Conservation (phyloP, 1,139 yeast genomes). For the Meyerozyma sp. region DNA sequence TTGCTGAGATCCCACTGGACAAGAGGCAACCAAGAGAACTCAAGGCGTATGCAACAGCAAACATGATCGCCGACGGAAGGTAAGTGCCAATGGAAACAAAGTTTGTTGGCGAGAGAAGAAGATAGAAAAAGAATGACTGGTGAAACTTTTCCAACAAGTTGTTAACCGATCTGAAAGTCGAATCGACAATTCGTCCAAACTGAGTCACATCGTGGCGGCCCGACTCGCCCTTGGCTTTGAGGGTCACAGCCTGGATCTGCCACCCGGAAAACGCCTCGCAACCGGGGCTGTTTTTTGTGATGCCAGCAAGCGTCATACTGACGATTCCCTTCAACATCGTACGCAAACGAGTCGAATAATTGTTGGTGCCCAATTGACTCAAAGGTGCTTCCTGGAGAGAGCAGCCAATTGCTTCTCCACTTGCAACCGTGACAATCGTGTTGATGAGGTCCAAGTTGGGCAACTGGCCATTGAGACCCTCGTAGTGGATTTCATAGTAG, state of each 20-base stretch:
- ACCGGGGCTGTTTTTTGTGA: constrained; percentile 52
- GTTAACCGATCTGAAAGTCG: constrained; percentile 82
- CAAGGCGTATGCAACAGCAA: constrained; percentile 66
- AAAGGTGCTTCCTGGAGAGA: constrained; percentile 58
- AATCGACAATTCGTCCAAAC: constrained; percentile 86
- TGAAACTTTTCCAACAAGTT: constrained; percentile 93
- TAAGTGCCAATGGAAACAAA: constrained; percentile 95
- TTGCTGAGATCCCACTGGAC: constrained; percentile 30
- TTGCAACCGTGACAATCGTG: constrained; percentile 65
- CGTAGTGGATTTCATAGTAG: constrained; percentile 69
- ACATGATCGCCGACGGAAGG: constrained; percentile 75
- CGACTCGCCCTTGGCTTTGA: constrained; percentile 56
- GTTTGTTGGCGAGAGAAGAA: constrained; percentile 67
- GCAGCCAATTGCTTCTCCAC: constrained; percentile 69
- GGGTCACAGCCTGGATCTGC: constrained; percentile 88
- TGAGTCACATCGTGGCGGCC: constrained; percentile 80
- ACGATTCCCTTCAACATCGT: constrained; percentile 62
- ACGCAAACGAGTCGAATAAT: constrained; percentile 51
- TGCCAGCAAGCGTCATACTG: constrained; percentile 68
- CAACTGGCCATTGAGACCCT: constrained; percentile 90
- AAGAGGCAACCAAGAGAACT: constrained; percentile 61
- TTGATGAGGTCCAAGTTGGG: constrained; percentile 91
- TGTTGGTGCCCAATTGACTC: constrained; percentile 39
- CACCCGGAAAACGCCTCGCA: constrained; percentile 94
- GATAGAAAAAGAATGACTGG: constrained; percentile 91